phyloP scores from a whole-genome alignment of 768 basidiomycete genomes.

The Boletus eberwhitei region DNA sequence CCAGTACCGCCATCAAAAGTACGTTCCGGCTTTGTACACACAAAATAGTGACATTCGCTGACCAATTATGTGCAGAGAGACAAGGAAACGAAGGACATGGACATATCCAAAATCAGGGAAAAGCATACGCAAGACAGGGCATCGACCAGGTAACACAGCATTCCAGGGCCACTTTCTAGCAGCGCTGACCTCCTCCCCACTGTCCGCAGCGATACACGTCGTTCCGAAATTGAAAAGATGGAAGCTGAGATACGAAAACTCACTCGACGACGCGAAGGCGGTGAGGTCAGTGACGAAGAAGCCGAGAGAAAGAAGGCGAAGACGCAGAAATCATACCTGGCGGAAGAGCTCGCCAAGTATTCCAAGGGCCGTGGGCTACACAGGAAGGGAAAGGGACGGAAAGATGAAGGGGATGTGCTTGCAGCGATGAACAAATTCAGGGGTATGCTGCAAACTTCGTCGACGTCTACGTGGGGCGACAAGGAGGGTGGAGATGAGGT shows the following conservation, averaged over 20 bases:
- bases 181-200: neutral
- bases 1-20: slow-evolving; percentile 19
- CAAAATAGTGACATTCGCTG: neutral
- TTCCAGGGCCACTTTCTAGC: neutral
- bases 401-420: slow-evolving; percentile 71
- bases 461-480: slow-evolving; percentile 32
- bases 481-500: slow-evolving; percentile 17
- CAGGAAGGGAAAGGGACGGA: slow-evolving; percentile 53
- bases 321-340: slow-evolving; percentile 64
- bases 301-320: slow-evolving; percentile 52
- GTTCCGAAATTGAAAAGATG: slow-evolving; percentile 81
- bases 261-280: slow-evolving; percentile 52
- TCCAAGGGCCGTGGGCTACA: slow-evolving; percentile 58
- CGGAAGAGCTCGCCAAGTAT: slow-evolving; percentile 83
- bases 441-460: slow-evolving; percentile 53
- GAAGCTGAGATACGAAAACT: slow-evolving; percentile 85
- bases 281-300: slow-evolving; percentile 63
- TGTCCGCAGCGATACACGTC: slow-evolving; percentile 51
- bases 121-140: slow-evolving; percentile 71
- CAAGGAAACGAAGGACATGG: slow-evolving; percentile 30
- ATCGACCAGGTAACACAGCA: slow-evolving; percentile 47
- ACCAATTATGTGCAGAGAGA: neutral
- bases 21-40: neutral
- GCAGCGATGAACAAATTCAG: slow-evolving; percentile 69
- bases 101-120: slow-evolving; percentile 71